Evolutionary conservation across 2,329 filamentous ascomycete genomes (phyloP).

Genomic region (Colletotrichum liriopes): DNA sequence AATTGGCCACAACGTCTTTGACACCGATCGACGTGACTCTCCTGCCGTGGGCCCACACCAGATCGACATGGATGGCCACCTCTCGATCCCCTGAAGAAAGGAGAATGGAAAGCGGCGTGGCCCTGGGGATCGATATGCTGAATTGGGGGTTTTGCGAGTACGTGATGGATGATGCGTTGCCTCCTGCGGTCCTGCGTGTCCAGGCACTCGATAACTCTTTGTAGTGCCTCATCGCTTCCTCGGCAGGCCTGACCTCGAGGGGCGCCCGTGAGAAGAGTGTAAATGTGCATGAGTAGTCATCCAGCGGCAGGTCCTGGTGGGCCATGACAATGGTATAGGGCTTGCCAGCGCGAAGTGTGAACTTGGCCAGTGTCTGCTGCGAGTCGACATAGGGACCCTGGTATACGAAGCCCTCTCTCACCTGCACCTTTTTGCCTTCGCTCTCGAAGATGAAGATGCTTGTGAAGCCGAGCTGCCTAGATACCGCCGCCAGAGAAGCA

Average conservation of each 20-base stretch:
- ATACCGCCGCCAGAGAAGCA: conserved; percentile 60
- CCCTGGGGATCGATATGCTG: conserved; percentile 70
- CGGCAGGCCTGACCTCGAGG: conserved; percentile 74
- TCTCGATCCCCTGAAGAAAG: conserved; percentile 78
- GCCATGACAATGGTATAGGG: conserved; percentile 77
- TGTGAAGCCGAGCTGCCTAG: conserved; percentile 82
- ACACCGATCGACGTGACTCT: conserved; percentile 79
- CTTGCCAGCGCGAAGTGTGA: conserved; percentile 61
- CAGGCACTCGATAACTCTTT: conserved; percentile 77
- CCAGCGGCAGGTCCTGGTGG: conserved; percentile 82
- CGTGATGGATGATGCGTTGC: conserved; percentile 81
- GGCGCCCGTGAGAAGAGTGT: conserved; percentile 82
- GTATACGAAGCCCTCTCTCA: conserved; percentile 80
- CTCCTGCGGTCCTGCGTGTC: conserved; percentile 86
- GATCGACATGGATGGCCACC: conserved; percentile 85
- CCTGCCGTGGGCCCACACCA: conserved; percentile 83
- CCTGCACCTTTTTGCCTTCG: conserved; percentile 79
- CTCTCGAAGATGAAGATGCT: conserved; percentile 86
- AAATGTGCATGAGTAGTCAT: conserved; percentile 87
- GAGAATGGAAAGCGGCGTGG: conserved; percentile 79
- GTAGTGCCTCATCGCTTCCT: conserved; percentile 71
- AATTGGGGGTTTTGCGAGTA: conserved; percentile 95
- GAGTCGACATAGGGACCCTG: conserved; percentile 93
- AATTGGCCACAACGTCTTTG: conserved; percentile 85
- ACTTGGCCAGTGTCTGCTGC: conserved; percentile 87